Conservation (phyloP, 75 land plant species). For the Pseudotsuga menziesii region DNA sequence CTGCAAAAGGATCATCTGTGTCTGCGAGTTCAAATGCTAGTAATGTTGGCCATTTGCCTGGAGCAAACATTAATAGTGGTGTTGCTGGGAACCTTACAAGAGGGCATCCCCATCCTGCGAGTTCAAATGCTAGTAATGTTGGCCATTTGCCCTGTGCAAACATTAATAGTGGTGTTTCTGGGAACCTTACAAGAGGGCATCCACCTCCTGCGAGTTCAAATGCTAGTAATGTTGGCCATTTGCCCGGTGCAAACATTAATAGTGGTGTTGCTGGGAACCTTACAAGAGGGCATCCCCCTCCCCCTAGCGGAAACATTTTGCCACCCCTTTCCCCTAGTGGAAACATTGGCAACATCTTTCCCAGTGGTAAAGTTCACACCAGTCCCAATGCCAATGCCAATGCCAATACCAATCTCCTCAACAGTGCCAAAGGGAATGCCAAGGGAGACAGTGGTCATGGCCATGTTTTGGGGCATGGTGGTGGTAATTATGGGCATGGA, state of each 20-base stretch:
- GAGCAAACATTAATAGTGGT: background rate
- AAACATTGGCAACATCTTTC: conserved; percentile 5
- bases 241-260: background rate
- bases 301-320: background rate
- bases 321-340: background rate
- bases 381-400: background rate
- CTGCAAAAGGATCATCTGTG: background rate
- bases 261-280: background rate
- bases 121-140: background rate
- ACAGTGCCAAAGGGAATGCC: background rate
- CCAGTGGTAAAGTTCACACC: conserved; percentile 3
- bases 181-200: background rate
- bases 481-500: conserved; percentile 9
- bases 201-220: background rate
- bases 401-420: background rate
- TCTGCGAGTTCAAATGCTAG: background rate
- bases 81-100: background rate
- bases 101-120: too few relatives aligned
- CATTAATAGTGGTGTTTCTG: background rate
- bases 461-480: conserved; percentile 5
- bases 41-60: background rate
- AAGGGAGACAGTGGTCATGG: conserved; percentile 1
- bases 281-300: background rate
- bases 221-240: background rate
- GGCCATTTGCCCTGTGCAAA: background rate